Evolutionary conservation across 768 basidiomycete genomes (phyloP).

Genomic region (Mycena vitilis): DNA sequence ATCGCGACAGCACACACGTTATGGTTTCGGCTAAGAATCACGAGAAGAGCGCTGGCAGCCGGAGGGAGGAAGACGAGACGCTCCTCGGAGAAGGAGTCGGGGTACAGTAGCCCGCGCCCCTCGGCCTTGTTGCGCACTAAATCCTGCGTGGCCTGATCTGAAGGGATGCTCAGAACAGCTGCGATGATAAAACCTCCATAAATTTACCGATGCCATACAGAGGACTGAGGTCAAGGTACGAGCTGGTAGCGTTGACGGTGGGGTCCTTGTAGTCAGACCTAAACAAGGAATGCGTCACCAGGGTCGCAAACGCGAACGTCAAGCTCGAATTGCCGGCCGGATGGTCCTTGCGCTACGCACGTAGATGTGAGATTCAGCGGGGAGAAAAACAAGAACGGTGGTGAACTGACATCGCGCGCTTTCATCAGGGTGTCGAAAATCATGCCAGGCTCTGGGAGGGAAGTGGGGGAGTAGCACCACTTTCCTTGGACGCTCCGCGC

Average conservation of each 20-base stretch:
- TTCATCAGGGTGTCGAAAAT: slow-evolving; percentile 74
- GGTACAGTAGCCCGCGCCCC: slow-evolving; percentile 63
- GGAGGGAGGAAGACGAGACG: slow-evolving; percentile 63
- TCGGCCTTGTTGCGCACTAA: slow-evolving; percentile 56
- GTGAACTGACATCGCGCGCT: slow-evolving; percentile 47
- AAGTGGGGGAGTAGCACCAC: slow-evolving; percentile 45
- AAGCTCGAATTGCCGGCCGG: slow-evolving; percentile 69
- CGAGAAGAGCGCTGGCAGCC: slow-evolving; percentile 61
- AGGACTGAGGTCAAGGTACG: slow-evolving; percentile 67
- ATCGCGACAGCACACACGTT: slow-evolving; percentile 49
- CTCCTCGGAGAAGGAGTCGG: slow-evolving; percentile 61
- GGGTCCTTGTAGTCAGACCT: slow-evolving; percentile 55
- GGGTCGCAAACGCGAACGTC: slow-evolving; percentile 73
- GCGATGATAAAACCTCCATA: not conserved
- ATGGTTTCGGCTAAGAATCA: slow-evolving; percentile 70
- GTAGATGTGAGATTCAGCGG: slow-evolving; percentile 2
- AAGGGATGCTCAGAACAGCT: not conserved
- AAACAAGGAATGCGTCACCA: slow-evolving; percentile 72
- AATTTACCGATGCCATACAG: slow-evolving; percentile 62
- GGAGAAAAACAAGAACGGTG: slow-evolving; percentile 7
- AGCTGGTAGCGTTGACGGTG: slow-evolving; percentile 62
- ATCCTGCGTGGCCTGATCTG: slow-evolving; percentile 52
- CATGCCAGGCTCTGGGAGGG: slow-evolving; percentile 65
- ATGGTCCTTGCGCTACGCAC: slow-evolving; percentile 52
- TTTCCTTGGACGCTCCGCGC: slow-evolving; percentile 62